Evolutionary conservation across 2,329 filamentous ascomycete genomes (phyloP).

Genomic region (Pyricularia grisea): DNA sequence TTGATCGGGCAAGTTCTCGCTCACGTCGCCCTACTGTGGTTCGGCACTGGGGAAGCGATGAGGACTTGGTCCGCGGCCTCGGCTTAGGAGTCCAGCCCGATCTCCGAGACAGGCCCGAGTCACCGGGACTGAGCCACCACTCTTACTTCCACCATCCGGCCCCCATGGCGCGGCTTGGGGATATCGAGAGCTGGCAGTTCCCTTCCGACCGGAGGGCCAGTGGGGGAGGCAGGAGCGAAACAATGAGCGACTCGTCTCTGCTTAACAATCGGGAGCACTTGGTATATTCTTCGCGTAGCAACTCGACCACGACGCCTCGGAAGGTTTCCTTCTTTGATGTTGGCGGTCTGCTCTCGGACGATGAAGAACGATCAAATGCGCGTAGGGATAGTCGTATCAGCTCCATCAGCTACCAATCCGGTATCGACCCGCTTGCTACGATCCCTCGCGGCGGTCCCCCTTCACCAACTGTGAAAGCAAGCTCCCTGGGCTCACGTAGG

Average conservation of each 20-base stretch:
- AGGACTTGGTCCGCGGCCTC: conserved; percentile 74
- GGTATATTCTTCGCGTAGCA: conserved; percentile 22
- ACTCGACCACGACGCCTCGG: conserved; percentile 36
- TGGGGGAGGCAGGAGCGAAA: conserved; percentile 17
- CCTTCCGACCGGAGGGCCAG: conserved; percentile 23
- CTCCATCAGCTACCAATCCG: conserved; percentile 14
- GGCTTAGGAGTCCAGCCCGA: conserved; percentile 57
- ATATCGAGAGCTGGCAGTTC: conserved; percentile 39
- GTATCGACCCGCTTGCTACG: conserved; percentile 16
- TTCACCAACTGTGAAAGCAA: conserved; percentile 34
- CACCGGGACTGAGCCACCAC: conserved; percentile 9
- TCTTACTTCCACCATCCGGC: conserved; percentile 23
- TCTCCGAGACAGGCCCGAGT: conserved; percentile 29
- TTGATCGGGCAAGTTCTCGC: conserved; percentile 36
- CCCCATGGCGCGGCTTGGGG: conserved; percentile 22
- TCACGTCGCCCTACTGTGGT: conserved; percentile 41
- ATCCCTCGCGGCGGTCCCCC: conserved; percentile 22
- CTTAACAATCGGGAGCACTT: conserved; percentile 23
- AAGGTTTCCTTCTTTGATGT: conserved; percentile 78
- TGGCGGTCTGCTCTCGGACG: conserved; percentile 58
- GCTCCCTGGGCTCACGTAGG: conserved; percentile 33
- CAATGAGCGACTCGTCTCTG: conserved; percentile 27
- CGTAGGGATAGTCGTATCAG: conserved; percentile 33
- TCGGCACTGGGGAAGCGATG: conserved; percentile 78
- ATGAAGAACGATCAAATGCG: conserved; percentile 12